phyloP scores from a whole-genome alignment of 1,284 basidiomycete species.

The Prillingera fragicola region DNA sequence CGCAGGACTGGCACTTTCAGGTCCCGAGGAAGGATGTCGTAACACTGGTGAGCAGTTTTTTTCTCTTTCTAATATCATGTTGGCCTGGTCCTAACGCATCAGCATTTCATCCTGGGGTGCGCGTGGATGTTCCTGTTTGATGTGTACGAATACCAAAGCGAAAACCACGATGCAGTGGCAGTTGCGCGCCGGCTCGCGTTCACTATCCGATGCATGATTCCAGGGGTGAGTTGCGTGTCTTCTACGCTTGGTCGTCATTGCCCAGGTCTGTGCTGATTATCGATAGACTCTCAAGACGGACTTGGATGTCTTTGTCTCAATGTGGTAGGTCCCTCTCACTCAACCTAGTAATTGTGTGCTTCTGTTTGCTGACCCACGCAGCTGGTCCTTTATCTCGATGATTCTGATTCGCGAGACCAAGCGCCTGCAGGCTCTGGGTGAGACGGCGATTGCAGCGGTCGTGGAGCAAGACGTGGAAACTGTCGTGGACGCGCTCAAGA shows the following conservation, averaged over 20 bases:
- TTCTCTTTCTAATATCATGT: not conserved
- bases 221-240: conserved; percentile 3
- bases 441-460: conserved; percentile 10
- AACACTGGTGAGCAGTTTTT: conserved; percentile 24
- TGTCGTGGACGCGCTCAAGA: conserved; percentile 25
- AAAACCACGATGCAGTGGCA: conserved; percentile 30
- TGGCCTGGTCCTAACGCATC: not conserved
- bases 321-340: conserved; percentile 27
- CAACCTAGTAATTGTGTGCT: not conserved
- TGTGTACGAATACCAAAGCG: conserved; percentile 29
- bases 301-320: conserved; percentile 36
- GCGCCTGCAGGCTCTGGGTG: conserved; percentile 25
- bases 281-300: conserved; percentile 13
- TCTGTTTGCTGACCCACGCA: conserved; percentile 12
- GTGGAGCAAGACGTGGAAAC: conserved; percentile 32
- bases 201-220: conserved; percentile 15
- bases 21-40: conserved; percentile 20
- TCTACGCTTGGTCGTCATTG: too few species aligned
- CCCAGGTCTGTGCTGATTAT: too few species aligned
- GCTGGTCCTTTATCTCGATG: conserved; percentile 35
- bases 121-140: conserved; percentile 44
- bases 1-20: conserved; percentile 28
- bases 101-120: conserved; percentile 39
- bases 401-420: conserved; percentile 39
- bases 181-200: conserved; percentile 28